A percentile compares a stretch with the other conserved stretches of the same genome.
Conservation (phyloP, 192 early-diverging fungal species). For the Umbelopsis sp. region DNA sequence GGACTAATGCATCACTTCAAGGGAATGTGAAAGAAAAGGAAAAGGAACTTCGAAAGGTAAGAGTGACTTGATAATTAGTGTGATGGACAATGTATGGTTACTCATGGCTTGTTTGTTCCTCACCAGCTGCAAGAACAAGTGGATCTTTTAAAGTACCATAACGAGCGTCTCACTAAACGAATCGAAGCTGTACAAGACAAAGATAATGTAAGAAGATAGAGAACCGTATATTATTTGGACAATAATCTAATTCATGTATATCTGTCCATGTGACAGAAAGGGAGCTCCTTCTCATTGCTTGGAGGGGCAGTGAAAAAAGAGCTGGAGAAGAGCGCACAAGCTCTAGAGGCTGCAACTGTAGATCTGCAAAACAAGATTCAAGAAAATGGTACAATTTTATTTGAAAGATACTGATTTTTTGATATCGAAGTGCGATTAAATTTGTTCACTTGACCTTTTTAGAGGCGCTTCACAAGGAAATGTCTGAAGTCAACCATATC, state of each 20-base stretch:
- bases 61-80: background rate
- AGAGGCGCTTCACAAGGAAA: constrained; percentile 53
- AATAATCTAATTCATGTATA: background rate
- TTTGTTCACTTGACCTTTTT: background rate
- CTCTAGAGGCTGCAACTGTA: constrained; percentile 47
- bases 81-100: too few relatives aligned
- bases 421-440: background rate
- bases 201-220: constrained; percentile 30
- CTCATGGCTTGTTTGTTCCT: too few relatives aligned
- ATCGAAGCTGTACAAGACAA: constrained; percentile 56
- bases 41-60: constrained; percentile 57
- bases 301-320: constrained; percentile 57
- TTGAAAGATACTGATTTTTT: too few relatives aligned
- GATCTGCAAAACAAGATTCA: constrained; percentile 58
- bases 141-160: constrained; percentile 60
- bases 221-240: too few relatives aligned
- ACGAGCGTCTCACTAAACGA: constrained; percentile 59
- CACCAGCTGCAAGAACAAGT: constrained; percentile 49
- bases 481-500: constrained; percentile 52
- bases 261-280: constrained; percentile 29
- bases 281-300: constrained; percentile 37
- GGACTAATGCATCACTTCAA: constrained; percentile 48
- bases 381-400: constrained; percentile 65
- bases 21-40: constrained; percentile 58
- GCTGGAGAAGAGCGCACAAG: constrained; percentile 51